Conservation (phyloP, 2,329 filamentous ascomycete species). For the Ceratocystis destructans region DNA sequence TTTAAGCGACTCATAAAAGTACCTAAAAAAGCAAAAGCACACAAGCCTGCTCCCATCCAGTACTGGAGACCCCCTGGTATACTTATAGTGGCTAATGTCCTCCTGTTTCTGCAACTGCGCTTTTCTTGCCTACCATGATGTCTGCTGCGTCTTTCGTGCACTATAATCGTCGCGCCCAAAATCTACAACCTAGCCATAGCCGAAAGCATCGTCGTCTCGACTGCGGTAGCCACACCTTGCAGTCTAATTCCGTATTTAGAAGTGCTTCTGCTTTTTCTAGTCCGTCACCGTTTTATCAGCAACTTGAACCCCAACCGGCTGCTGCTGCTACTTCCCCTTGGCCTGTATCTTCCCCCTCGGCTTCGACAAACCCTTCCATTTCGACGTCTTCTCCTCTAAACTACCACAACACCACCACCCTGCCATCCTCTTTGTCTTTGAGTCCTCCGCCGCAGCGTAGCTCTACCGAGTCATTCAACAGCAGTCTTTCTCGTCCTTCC, state of each 20-base stretch:
- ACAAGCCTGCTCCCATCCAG: constrained; percentile 1
- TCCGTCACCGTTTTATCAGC: constrained; percentile 1
- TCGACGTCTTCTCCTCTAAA: background rate
- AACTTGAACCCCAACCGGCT: constrained; percentile 6
- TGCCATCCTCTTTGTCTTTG: constrained; percentile 2
- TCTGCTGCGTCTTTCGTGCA: constrained; percentile 22
- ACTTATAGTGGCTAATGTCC: constrained; percentile 17
- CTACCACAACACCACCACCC: background rate
- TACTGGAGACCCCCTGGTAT: constrained; percentile 4
- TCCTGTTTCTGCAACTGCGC: background rate
- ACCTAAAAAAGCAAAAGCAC: constrained; percentile 6
- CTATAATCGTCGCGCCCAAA: constrained; percentile 14
- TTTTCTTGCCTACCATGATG: constrained; percentile 20
- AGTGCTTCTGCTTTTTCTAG: background rate
- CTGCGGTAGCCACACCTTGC: background rate
- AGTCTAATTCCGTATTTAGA: background rate
- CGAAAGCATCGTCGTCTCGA: background rate
- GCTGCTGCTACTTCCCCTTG: background rate
- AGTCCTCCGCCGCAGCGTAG: constrained; percentile 8
- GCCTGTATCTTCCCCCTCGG: background rate
- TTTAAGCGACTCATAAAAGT: constrained; percentile 6
- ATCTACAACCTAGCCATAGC: background rate
- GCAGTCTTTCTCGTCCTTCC: constrained; percentile 15
- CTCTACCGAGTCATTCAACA: background rate
- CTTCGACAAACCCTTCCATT: background rate